phyloP scores from a whole-genome alignment of 2,329 filamentous ascomycete genomes.

The Orbilia oligospora region DNA sequence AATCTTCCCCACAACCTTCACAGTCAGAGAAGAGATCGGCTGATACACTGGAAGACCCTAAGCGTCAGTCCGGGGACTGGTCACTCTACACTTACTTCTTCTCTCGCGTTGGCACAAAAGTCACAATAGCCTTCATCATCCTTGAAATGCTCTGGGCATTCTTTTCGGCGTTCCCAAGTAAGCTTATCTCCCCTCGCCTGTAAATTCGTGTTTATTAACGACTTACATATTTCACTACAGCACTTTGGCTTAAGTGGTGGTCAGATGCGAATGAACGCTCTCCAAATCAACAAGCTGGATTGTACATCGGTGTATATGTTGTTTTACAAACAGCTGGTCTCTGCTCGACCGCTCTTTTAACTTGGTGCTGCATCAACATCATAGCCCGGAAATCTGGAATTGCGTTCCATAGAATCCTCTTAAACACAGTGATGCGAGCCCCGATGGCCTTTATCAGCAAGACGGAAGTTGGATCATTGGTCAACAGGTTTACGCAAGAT shows the following conservation, averaged over 20 bases:
- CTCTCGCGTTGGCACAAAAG: slow-evolving; percentile 54
- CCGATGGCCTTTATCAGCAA: slow-evolving; percentile 68
- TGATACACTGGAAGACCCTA: slow-evolving; percentile 38
- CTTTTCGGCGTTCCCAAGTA: slow-evolving; percentile 65
- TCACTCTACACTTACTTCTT: slow-evolving; percentile 66
- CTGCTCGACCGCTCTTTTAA: slow-evolving; percentile 65
- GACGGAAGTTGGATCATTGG: slow-evolving; percentile 68
- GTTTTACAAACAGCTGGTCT: slow-evolving; percentile 66
- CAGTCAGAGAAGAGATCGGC: slow-evolving; percentile 1
- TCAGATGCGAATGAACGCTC: slow-evolving; percentile 63
- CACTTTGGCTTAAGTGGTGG: slow-evolving; percentile 68
- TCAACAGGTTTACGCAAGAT: slow-evolving; percentile 70
- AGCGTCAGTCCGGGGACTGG: slow-evolving; percentile 65
- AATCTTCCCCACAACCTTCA: not conserved
- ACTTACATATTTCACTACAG: too few relatives aligned
- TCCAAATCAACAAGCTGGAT: slow-evolving; percentile 65
- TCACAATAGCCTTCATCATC: slow-evolving; percentile 60
- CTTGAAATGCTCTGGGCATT: slow-evolving; percentile 61
- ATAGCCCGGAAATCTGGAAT: slow-evolving; percentile 47
- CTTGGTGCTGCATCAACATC: slow-evolving; percentile 38
- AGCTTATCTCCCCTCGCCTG: slow-evolving; percentile 35
- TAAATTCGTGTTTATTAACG: slow-evolving; percentile 62
- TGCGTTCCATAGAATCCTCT: slow-evolving; percentile 28
- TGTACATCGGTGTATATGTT: slow-evolving; percentile 67
- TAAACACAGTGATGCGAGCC: slow-evolving; percentile 63